Base-by-base conservation (phyloP, 148 eudicot genomes). In the Cornus florida region DNA sequence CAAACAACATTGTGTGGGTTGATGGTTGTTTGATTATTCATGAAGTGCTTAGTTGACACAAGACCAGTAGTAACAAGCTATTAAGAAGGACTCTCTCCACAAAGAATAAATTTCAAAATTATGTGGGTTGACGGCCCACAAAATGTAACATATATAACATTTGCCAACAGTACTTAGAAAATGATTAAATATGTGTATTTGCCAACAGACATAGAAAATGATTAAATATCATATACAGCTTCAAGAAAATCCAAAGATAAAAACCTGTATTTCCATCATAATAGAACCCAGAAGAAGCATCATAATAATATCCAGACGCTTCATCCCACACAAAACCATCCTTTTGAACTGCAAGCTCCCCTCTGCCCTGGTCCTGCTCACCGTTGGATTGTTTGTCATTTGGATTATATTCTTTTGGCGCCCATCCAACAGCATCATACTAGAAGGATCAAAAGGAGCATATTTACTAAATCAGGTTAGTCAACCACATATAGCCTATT, bases 271-370 rank as follows among this genome's bases (percentile, higher is more conserved):
- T 96, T 75, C 95, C 84, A 87, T 96, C 99, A 78, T 96, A 96
- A 82, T 96, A 96, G 85, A 96, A 96, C 22, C 98, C 99, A 85
- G 98, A 96, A 77, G 94, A 79, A 78, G 97, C 95, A 87, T 96
- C 99, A 81, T 92, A 96, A 81, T 96, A 96, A 78, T 96, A 93
- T 77, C 99, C 99, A 74, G 99, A 96, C 43, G 97, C 92, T 85
- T 93, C 99, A 87, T 96, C 98, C 99, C 99, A 96, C 74, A 96
- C 97, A 79, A 96, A 96, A 22, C 99, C 99, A 79, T 87, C 89
- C 65, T 81, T 91, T 48, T 81, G 89, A 77, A 81, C 85, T 35
- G 87, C 78, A 76, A 80, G 86, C 76, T 71, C 89, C 57, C 80
- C 80, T 33, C 90, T 75, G 31, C 80, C 79, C 78, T 87, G 94